Evolutionary conservation across 345 rosid species (phyloP).

Genomic region (Brassica rapa): DNA sequence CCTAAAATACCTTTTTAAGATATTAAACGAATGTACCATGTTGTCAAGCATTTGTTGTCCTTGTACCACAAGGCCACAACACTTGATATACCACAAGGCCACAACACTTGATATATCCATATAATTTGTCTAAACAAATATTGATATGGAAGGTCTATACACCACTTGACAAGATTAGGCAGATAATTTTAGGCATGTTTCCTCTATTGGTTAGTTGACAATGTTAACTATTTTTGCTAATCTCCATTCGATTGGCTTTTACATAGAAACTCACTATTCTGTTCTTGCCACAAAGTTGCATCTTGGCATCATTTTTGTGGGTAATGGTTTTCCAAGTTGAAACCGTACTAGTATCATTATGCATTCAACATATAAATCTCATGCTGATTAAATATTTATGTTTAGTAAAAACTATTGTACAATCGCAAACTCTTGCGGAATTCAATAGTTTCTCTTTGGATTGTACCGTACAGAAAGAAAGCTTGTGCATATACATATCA

Average conservation of each 20-base stretch:
- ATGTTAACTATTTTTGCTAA: neutral
- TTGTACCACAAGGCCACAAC: constrained; percentile 30
- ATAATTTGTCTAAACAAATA: neutral
- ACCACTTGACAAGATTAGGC: constrained; percentile 32
- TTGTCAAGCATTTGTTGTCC: constrained; percentile 26
- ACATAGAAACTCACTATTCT: neutral
- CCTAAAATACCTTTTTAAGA: constrained; percentile 24
- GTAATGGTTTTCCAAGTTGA: neutral
- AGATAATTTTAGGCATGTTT: constrained; percentile 23
- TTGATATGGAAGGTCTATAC: neutral
- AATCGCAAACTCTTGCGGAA: neutral
- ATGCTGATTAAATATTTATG: neutral
- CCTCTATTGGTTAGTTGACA: constrained; percentile 17
- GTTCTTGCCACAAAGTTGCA: neutral
- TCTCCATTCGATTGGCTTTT: neutral
- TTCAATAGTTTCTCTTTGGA: neutral
- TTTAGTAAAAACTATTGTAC: neutral
- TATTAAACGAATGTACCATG: constrained; percentile 20
- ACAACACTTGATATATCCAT: constrained; percentile 19
- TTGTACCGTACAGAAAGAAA: neutral
- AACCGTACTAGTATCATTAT: neutral
- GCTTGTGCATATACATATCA: neutral
- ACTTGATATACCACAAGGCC: constrained; percentile 10
- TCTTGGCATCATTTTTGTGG: neutral
- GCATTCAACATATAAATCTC: neutral